Percentiles rank a stretch among this genome's conserved stretches.
Evolutionary conservation across 257 asterid species (phyloP).

Genomic region (Vinca minor): DNA sequence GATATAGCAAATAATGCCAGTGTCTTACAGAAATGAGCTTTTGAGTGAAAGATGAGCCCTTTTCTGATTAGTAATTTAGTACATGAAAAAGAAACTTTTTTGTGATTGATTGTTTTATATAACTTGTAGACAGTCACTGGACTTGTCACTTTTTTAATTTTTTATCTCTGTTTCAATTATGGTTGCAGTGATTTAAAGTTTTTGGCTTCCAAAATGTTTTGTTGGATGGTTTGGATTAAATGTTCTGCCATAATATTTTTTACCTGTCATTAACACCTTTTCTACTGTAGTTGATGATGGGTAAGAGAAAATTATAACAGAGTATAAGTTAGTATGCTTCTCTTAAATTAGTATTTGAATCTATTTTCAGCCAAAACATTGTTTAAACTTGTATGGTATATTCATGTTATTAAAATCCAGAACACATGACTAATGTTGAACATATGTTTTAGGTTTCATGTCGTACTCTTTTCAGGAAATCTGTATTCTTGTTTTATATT

Average conservation of each 20-base stretch:
- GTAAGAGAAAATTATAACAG: neutral
- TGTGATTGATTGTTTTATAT: neutral
- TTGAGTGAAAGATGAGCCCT: neutral
- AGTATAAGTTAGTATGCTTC: no score
- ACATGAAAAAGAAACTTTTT: neutral
- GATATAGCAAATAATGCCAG: neutral
- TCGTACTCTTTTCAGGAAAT: no score
- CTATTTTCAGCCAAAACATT: neutral
- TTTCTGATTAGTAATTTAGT: neutral
- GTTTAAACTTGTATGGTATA: neutral
- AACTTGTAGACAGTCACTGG: neutral
- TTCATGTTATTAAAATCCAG: no score
- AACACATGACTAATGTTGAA: no score
- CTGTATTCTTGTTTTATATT: no score
- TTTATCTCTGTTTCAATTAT: neutral
- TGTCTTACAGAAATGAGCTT: neutral
- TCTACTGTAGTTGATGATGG: neutral
- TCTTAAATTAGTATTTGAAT: no score
- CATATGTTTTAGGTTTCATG: no score
- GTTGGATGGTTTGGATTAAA: neutral
- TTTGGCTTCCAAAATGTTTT: neutral
- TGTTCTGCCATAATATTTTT: neutral
- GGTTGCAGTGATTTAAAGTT: neutral
- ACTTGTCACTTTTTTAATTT: neutral
- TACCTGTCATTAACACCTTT: neutral